A percentile compares a stretch with the other conserved stretches of the same genome.
Evolutionary conservation across 140 eudicot species (phyloP).

Genomic region (Erigeron philadelphicus): DNA sequence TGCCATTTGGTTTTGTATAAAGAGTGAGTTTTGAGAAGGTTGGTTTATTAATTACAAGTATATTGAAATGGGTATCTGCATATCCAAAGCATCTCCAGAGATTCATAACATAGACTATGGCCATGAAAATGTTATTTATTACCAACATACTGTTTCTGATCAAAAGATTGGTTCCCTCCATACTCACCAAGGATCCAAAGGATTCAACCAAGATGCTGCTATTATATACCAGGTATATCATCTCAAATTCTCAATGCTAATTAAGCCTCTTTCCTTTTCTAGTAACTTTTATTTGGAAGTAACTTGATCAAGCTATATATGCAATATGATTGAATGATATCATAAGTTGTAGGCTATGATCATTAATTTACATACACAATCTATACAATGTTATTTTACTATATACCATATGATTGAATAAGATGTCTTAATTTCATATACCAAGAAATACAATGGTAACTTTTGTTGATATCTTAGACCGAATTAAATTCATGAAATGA

Average conservation of each 20-base stretch:
- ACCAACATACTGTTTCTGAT: conserved; percentile 25
- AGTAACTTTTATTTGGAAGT: neutral
- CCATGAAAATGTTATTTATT: conserved; percentile 55
- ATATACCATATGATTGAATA: neutral
- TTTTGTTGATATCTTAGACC: neutral
- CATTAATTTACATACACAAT: neutral
- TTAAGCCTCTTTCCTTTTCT: neutral
- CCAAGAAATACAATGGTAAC: no score
- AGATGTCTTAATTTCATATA: neutral
- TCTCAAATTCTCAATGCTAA: neutral
- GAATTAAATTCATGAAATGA: neutral
- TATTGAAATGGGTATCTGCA: conserved; percentile 64
- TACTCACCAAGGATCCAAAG: conserved; percentile 73
- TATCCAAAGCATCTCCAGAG: conserved; percentile 65
- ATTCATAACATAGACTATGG: conserved; percentile 56
- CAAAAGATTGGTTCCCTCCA: conserved; percentile 46
- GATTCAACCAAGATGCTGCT: conserved; percentile 84
- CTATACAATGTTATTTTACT: neutral
- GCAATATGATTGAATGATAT: neutral
- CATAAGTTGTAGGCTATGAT: neutral
- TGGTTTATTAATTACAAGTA: conserved; percentile 22
- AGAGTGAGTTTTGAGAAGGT: conserved; percentile 25
- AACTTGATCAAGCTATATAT: neutral
- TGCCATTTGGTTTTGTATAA: conserved; percentile 38
- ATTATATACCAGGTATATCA: conserved; percentile 60